These are phyloP conservation scores for Staphylotrichum tortipilum DNA, from an alignment of 495 filamentous ascomycete genomes.

Conservation along the genomic window DNA sequence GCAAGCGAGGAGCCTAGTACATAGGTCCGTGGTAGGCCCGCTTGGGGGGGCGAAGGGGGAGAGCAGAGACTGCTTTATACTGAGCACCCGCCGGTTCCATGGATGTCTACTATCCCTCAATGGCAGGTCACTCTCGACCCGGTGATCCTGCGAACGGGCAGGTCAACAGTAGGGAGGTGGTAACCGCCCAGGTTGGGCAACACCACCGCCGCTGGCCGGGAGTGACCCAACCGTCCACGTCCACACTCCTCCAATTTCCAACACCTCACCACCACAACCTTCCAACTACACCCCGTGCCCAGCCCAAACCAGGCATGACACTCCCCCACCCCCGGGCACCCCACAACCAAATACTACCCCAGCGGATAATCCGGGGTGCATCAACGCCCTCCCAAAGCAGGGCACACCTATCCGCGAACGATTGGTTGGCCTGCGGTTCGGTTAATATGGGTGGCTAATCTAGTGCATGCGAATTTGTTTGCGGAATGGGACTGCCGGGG, in stretches of 20 bases:
- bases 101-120: no score
- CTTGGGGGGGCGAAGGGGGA: no score
- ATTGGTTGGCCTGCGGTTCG: slow-evolving; percentile 11
- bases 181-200: no score
- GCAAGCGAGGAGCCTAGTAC: background rate
- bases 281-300: no score
- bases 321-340: no score
- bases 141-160: no score
- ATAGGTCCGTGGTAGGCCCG: background rate
- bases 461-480: slow-evolving; percentile 13
- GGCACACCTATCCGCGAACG: slow-evolving; percentile 1
- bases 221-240: no score
- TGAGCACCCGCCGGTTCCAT: background rate
- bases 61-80: slow-evolving; percentile 2
- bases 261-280: no score
- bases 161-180: no score
- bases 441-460: slow-evolving; percentile 16
- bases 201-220: no score
- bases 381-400: slow-evolving; percentile 10
- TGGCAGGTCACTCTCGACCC: no score
- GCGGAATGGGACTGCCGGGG: slow-evolving; percentile 16
- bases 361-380: slow-evolving; percentile 10
- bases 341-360: slow-evolving; percentile 14
- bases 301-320: slow-evolving; percentile 5
- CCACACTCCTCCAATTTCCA: no score